These are phyloP conservation scores for Vitis amurensis DNA, from an alignment of 164 flowering plant species.

Conservation along the genomic window DNA sequence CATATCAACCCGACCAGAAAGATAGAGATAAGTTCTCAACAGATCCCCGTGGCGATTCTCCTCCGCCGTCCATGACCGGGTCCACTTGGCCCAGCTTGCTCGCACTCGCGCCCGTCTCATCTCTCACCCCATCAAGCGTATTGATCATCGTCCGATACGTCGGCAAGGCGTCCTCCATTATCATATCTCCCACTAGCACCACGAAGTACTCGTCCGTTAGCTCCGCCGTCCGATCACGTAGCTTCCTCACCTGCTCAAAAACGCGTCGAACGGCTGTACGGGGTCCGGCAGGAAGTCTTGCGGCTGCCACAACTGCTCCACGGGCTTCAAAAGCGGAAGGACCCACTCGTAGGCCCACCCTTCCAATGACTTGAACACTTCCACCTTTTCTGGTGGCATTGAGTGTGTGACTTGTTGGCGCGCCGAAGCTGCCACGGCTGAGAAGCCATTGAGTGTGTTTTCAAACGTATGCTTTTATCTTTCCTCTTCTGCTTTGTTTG, in stretches of 20 bases:
- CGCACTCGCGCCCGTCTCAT: slow-evolving; percentile 47
- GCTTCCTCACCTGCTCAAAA: slow-evolving; percentile 37
- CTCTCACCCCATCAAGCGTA: slow-evolving; percentile 46
- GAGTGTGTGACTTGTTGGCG: slow-evolving; percentile 33
- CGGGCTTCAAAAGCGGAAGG: slow-evolving; percentile 45
- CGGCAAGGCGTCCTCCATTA: slow-evolving; percentile 53
- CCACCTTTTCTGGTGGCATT: slow-evolving; percentile 47
- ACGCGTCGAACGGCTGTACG: slow-evolving; percentile 19
- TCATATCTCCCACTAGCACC: slow-evolving; percentile 54
- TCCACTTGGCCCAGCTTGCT: slow-evolving; percentile 55
- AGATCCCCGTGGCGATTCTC: slow-evolving; percentile 62
- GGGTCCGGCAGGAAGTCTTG: slow-evolving; percentile 43
- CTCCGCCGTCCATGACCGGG: slow-evolving; percentile 54
- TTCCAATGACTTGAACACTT: slow-evolving; percentile 46
- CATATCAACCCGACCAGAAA: slow-evolving; percentile 60
- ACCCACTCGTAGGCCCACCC: slow-evolving; percentile 39
- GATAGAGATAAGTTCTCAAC: slow-evolving; percentile 36
- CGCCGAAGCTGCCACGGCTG: slow-evolving; percentile 15
- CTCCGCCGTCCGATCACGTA: slow-evolving; percentile 38
- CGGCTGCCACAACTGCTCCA: slow-evolving; percentile 56
- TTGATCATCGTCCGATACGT: slow-evolving; percentile 58
- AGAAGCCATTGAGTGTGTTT: not conserved
- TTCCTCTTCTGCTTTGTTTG: too few species aligned
- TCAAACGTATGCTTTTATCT: too few species aligned
- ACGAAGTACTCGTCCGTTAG: slow-evolving; percentile 51